phyloP scores from a whole-genome alignment of 805 yeast species.

The Pichia heedii region DNA sequence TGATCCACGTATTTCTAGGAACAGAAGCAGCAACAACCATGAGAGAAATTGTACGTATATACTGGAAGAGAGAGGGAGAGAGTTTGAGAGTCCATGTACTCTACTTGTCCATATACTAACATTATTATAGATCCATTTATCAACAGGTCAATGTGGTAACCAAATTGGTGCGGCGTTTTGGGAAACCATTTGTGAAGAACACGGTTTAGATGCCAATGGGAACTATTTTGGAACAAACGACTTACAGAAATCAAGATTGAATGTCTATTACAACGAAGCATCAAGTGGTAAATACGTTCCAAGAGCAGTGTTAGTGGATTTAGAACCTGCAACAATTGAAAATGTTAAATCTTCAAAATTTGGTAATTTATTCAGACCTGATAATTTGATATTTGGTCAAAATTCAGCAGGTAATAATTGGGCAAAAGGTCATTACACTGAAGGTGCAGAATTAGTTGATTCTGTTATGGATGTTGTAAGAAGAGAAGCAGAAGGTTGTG shows the following conservation, averaged over 20 bases:
- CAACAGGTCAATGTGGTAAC: conserved; percentile 99
- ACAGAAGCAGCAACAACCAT: not conserved
- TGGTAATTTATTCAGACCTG: conserved; percentile 87
- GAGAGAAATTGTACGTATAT: not conserved
- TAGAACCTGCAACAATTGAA: conserved; percentile 92
- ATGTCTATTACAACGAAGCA: conserved; percentile 85
- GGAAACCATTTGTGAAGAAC: conserved; percentile 88
- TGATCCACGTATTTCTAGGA: not conserved
- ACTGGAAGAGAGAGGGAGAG: not conserved
- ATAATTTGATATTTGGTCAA: conserved; percentile 81
- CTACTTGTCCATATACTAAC: not conserved
- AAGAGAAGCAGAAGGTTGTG: conserved; percentile 91
- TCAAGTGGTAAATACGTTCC: conserved; percentile 85
- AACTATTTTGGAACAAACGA: conserved; percentile 55
- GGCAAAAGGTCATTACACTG: conserved; percentile 97
- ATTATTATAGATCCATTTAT: conserved; percentile 69
- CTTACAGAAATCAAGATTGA: conserved; percentile 43
- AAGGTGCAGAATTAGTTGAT: conserved; percentile 91
- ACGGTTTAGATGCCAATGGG: conserved; percentile 70
- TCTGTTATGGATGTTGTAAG: conserved; percentile 82
- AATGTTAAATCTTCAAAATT: conserved; percentile 70
- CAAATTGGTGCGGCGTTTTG: conserved; percentile 94
- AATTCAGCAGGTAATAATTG: conserved; percentile 93
- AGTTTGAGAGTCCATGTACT: not conserved
- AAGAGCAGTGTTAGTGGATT: conserved; percentile 83